A percentile compares a stretch with the other conserved stretches of the same genome.
These are phyloP conservation scores for Rubia peregrina DNA, from an alignment of 305 asterid species.

Conservation along the genomic window DNA sequence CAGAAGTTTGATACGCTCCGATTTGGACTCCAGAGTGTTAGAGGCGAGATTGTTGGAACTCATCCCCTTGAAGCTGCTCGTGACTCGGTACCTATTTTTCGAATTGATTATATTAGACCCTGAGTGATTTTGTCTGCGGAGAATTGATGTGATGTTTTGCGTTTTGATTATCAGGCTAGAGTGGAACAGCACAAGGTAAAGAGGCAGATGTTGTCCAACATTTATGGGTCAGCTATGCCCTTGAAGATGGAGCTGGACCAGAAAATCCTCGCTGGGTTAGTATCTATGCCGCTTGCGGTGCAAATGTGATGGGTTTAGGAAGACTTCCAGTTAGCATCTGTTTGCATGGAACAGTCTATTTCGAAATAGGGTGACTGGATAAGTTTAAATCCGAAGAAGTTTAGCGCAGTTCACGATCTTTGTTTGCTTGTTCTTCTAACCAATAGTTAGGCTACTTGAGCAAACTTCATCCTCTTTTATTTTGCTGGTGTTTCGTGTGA, in stretches of 20 bases:
- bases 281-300: background rate
- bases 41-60: slow-evolving; percentile 75
- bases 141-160: slow-evolving; percentile 2
- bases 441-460: background rate
- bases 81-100: slow-evolving; percentile 35
- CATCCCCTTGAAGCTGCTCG: slow-evolving; percentile 78
- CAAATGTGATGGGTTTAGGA: too few relatives aligned
- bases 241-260: slow-evolving; percentile 87
- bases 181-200: slow-evolving; percentile 41
- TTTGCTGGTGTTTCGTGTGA: background rate
- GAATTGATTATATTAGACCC: background rate
- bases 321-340: background rate
- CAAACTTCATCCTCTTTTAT: background rate
- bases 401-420: background rate
- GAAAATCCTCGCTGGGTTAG: slow-evolving; percentile 69
- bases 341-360: background rate
- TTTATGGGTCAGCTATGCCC: slow-evolving; percentile 82
- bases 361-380: background rate
- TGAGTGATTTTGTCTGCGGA: background rate
- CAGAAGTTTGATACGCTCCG: slow-evolving; percentile 62
- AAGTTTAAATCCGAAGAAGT: background rate
- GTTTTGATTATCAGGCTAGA: slow-evolving; percentile 37
- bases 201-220: slow-evolving; percentile 42
- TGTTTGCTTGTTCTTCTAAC: background rate
- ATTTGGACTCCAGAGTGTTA: slow-evolving; percentile 83